Evolutionary conservation across 2,329 filamentous ascomycete species (phyloP), one percentile per base, ranked within the genome.

Genomic region (Colletotrichum sp.): DNA sequence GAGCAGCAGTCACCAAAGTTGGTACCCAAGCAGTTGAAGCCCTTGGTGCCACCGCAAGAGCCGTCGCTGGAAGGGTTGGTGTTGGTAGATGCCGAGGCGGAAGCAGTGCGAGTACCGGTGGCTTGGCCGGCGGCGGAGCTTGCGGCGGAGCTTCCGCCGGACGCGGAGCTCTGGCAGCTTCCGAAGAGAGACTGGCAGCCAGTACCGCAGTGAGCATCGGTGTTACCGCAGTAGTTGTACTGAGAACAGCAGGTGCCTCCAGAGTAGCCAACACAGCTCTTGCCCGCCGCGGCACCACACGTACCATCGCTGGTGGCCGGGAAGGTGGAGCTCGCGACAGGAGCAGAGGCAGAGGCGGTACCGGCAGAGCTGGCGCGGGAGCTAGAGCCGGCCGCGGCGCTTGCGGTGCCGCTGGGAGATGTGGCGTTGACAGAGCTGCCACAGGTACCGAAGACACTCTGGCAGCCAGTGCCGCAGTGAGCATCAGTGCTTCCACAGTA

Each of bases 401-500:
- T 34, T 7, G 55, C 15, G 18, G 28, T 30, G 59, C 62, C 30
- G 24, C 62, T 34, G n/a, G 26, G 9, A 24, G 64, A 18, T 3
- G 64, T 16, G 2, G 16, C 66, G 21, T 32, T 36, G 28, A 52
- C 57, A 7, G 62, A 64, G 70, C 15, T 7, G 28, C n/a, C 34
- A 15, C 75, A 77, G 16, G 30, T 59, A 12, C 83, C 83, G 66
- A 82, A 84, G 3, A n/a, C 78, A 10, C 79, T 60, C 64, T 83
- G 81, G 74, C 83, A 84, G 5, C 83, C 83, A 1, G 77, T 77
- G 65, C 78, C 78, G 76, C 83, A 85, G 77, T 85, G 82, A 21
- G 82, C 82, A 32, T 79, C 79, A 5, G 80, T 82, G 24, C 79
- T 79, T 52, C 85, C 83, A 73, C 84, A 85, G 59, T 75, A 86